A percentile compares a stretch with the other conserved stretches of the same genome.
Conservation (phyloP, 2,329 filamentous ascomycete genomes). For the Aureobasidium mangrovei region DNA sequence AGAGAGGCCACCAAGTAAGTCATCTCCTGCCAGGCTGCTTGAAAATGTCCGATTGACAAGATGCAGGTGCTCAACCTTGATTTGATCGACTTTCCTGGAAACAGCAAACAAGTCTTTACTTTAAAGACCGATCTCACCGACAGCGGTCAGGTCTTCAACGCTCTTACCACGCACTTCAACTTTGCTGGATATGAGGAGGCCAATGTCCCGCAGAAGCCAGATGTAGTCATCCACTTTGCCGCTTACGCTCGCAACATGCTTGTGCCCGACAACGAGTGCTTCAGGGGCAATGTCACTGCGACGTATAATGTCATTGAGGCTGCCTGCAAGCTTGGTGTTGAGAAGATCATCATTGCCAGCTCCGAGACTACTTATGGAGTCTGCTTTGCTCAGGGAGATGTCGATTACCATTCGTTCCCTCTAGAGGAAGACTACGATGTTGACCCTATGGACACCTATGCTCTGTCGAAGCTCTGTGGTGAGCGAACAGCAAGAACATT, state of each 20-base stretch:
- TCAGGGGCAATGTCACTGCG: slow-evolving; percentile 45
- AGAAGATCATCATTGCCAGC: slow-evolving; percentile 53
- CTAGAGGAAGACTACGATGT: slow-evolving; percentile 51
- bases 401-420: slow-evolving; percentile 49
- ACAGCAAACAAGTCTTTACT: slow-evolving; percentile 37
- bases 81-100: slow-evolving; percentile 34
- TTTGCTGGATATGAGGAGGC: slow-evolving; percentile 42
- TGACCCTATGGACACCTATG: slow-evolving; percentile 55
- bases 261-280: slow-evolving; percentile 52
- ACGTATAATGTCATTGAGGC: slow-evolving; percentile 58
- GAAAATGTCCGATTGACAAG: neutral
- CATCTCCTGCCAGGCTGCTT: neutral
- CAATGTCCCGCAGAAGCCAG: slow-evolving; percentile 38
- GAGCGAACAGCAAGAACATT: slow-evolving; percentile 51
- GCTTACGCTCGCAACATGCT: slow-evolving; percentile 53
- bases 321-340: slow-evolving; percentile 52
- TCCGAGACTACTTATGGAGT: slow-evolving; percentile 54
- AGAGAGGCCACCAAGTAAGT: slow-evolving; percentile 37
- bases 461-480: slow-evolving; percentile 50
- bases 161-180: slow-evolving; percentile 48
- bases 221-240: slow-evolving; percentile 55
- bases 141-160: slow-evolving; percentile 48
- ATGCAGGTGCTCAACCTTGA: slow-evolving; percentile 46
- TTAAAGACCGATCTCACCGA: slow-evolving; percentile 49
- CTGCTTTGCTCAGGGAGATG: slow-evolving; percentile 51